These are phyloP conservation scores for Pseudocercospora fuligena DNA, from an alignment of 2,329 filamentous ascomycete species.

Conservation along the genomic window DNA sequence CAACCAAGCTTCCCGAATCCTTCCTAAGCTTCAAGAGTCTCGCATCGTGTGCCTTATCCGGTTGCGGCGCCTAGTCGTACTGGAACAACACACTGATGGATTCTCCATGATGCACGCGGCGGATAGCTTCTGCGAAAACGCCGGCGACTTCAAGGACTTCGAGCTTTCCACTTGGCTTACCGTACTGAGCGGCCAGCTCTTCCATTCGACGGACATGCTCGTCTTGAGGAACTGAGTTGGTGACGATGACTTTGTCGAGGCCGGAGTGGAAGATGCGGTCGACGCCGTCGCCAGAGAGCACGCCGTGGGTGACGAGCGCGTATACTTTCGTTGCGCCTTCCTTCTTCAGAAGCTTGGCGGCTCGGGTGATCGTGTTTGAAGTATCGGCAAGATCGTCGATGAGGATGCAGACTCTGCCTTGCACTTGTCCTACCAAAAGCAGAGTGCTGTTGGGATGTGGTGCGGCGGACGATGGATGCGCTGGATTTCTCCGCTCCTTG, in stretches of 20 bases:
- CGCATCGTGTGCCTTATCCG: slow-evolving; percentile 16
- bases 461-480: slow-evolving; percentile 42
- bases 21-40: neutral
- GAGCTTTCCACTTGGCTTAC: slow-evolving; percentile 74
- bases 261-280: slow-evolving; percentile 90
- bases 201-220: slow-evolving; percentile 66
- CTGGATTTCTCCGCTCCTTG: slow-evolving; percentile 88
- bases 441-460: slow-evolving; percentile 64
- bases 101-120: slow-evolving; percentile 95
- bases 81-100: slow-evolving; percentile 96
- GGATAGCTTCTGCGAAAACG: slow-evolving; percentile 92
- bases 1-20: slow-evolving; percentile 5
- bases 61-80: slow-evolving; percentile 62
- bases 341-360: slow-evolving; percentile 94
- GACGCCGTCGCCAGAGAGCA: slow-evolving; percentile 93
- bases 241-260: slow-evolving; percentile 91
- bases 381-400: slow-evolving; percentile 96
- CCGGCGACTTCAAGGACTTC: slow-evolving; percentile 87
- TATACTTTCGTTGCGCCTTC: slow-evolving; percentile 88
- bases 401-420: slow-evolving; percentile 80
- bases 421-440: slow-evolving; percentile 91
- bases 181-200: slow-evolving; percentile 27
- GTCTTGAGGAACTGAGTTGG: slow-evolving; percentile 89
- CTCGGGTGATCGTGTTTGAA: slow-evolving; percentile 94
- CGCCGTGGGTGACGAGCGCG: slow-evolving; percentile 91